phyloP scores from a whole-genome alignment of 345 rosid species.

The Pistacia vera region DNA sequence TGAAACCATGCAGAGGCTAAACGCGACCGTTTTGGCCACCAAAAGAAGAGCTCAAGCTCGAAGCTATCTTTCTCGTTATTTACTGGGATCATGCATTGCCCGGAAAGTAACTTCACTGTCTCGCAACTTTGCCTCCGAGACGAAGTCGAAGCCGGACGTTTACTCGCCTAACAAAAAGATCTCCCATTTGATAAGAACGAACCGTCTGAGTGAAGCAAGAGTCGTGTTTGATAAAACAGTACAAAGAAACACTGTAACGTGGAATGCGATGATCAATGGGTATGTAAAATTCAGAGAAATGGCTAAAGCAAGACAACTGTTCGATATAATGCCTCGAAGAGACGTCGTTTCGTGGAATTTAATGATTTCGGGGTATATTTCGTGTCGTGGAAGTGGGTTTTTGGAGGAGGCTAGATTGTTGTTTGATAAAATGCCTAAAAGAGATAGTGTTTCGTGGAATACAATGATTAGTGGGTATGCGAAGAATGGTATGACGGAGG shows the following conservation, averaged over 20 bases:
- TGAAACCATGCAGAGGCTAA: slow-evolving; percentile 13
- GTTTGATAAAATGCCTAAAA: slow-evolving; percentile 69
- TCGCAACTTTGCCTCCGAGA: slow-evolving; percentile 12
- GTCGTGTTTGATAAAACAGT: slow-evolving; percentile 41
- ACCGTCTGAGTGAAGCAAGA: slow-evolving; percentile 55
- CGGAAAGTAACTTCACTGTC: neutral
- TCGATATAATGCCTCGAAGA: slow-evolving; percentile 51
- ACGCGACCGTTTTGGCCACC: neutral
- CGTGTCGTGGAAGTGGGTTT: slow-evolving; percentile 47
- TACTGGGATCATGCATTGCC: neutral
- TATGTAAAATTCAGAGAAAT: slow-evolving; percentile 48
- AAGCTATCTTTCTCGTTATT: neutral
- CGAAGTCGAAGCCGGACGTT: slow-evolving; percentile 25
- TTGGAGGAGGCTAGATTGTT: slow-evolving; percentile 50
- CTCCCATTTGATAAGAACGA: slow-evolving; percentile 44
- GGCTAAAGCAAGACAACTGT: slow-evolving; percentile 45
- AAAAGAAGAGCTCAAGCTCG: slow-evolving; percentile 7
- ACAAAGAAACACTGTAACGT: slow-evolving; percentile 49
- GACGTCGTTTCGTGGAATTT: slow-evolving; percentile 66
- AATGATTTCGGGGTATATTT: slow-evolving; percentile 64
- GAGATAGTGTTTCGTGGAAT: slow-evolving; percentile 66
- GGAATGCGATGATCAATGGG: slow-evolving; percentile 71
- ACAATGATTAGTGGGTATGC: slow-evolving; percentile 82
- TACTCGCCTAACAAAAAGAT: slow-evolving; percentile 45
- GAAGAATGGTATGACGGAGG: slow-evolving; percentile 54